Conservation (phyloP, 2,329 filamentous ascomycete genomes). For the Aspergillus calidoustus region DNA sequence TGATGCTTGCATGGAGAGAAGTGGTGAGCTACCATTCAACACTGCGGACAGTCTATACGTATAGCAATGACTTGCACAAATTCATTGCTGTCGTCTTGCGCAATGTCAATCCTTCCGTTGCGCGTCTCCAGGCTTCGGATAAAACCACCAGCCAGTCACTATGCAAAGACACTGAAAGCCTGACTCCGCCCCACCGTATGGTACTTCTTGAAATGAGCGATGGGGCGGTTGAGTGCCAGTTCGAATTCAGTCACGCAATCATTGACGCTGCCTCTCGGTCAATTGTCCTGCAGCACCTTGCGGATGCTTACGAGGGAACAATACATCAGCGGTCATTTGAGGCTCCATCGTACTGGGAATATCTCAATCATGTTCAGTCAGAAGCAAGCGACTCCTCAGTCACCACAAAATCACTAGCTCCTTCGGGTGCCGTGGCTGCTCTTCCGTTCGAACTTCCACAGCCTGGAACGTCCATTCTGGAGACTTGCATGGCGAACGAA, state of each 20-base stretch:
- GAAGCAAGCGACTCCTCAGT: neutral
- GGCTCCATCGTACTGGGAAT: slow-evolving; percentile 1
- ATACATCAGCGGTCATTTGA: neutral
- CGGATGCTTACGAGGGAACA: slow-evolving; percentile 5
- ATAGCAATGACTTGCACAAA: neutral
- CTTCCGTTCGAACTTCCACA: neutral
- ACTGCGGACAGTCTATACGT: slow-evolving; percentile 8
- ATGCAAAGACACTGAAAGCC: neutral
- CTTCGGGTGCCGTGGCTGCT: slow-evolving; percentile 1
- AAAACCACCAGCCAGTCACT: neutral
- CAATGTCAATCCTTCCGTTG: neutral
- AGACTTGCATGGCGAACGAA: slow-evolving; percentile 6
- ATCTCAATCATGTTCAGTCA: neutral
- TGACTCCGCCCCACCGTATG: slow-evolving; percentile 7
- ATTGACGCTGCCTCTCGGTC: slow-evolving; percentile 11
- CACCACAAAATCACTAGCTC: neutral
- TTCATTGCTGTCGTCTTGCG: slow-evolving; percentile 6
- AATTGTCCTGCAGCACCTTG: slow-evolving; percentile 8
- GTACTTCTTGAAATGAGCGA: neutral
- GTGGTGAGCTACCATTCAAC: slow-evolving; percentile 8
- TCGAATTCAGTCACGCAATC: slow-evolving; percentile 10
- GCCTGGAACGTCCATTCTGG: neutral
- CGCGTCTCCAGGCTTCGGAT: neutral
- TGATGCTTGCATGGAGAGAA: slow-evolving; percentile 2
- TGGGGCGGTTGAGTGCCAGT: neutral